phyloP scores from a whole-genome alignment of 805 yeast genomes.

The Hagleromyces aurorensis region DNA sequence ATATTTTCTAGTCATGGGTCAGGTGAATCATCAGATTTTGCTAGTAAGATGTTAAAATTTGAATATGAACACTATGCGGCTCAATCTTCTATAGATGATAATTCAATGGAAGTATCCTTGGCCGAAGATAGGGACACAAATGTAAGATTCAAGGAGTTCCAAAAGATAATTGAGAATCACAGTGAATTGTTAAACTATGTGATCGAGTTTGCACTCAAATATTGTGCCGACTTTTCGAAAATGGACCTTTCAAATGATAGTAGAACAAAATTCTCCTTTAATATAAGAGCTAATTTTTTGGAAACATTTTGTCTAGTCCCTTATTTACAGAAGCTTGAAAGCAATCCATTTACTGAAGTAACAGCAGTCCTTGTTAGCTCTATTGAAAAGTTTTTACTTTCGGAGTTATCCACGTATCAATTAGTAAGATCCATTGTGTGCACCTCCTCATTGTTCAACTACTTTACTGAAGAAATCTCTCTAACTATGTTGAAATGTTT shows the following conservation, averaged over 20 bases:
- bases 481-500: conserved; percentile 33
- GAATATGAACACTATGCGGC: conserved; percentile 22
- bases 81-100: conserved; percentile 7
- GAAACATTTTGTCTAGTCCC: conserved; percentile 28
- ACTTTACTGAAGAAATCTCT: conserved; percentile 28
- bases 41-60: too few species aligned
- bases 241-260: conserved; percentile 16
- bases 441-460: conserved; percentile 48
- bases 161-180: conserved; percentile 32
- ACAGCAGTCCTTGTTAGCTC: conserved; percentile 42
- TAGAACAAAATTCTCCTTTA: conserved; percentile 16
- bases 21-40: too few species aligned
- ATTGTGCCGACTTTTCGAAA: conserved; percentile 12
- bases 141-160: conserved; percentile 30
- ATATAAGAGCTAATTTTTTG: conserved; percentile 34
- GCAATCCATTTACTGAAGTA: conserved; percentile 38
- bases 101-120: conserved; percentile 3
- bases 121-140: too few species aligned
- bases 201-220: conserved; percentile 23
- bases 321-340: conserved; percentile 37
- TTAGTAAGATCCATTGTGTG: conserved; percentile 38
- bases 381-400: conserved; percentile 41
- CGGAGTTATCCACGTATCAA: conserved; percentile 14
- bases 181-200: conserved; percentile 26
- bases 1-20: too few species aligned